A percentile compares a stretch with the other conserved stretches of the same genome.
Evolutionary conservation across 768 basidiomycete species (phyloP).

Genomic region (Hypholoma sublateritium): DNA sequence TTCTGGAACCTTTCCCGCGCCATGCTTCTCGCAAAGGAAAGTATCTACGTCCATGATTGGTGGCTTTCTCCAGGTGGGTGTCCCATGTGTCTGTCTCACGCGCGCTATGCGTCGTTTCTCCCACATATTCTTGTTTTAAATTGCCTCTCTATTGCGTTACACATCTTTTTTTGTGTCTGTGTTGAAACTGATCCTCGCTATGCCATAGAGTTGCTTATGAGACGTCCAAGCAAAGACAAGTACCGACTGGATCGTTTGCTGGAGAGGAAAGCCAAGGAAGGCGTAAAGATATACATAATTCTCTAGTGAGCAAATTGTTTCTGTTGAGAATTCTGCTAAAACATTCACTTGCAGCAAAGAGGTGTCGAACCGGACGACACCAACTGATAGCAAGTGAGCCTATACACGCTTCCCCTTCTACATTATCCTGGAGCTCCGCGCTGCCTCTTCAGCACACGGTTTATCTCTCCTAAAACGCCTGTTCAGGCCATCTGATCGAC

Average conservation of each 20-base stretch:
- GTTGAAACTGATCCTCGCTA: not conserved
- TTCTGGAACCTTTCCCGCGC: constrained; percentile 97
- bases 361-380: constrained; percentile 93
- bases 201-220: constrained; percentile 71
- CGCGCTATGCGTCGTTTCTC: too few species aligned
- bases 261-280: constrained; percentile 90
- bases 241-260: constrained; percentile 87
- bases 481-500: constrained; percentile 1
- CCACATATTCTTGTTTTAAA: not conserved
- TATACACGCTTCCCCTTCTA: not conserved
- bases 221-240: constrained; percentile 79
- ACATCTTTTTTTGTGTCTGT: not conserved
- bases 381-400: constrained; percentile 85
- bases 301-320: constrained; percentile 64
- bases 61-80: constrained; percentile 85
- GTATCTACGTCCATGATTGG: constrained; percentile 97
- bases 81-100: not conserved
- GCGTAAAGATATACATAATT: constrained; percentile 94
- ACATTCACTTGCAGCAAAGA: constrained; percentile 61
- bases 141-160: not conserved
- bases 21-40: constrained; percentile 82
- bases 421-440: constrained; percentile 2
- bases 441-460: too few species aligned
- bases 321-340: not conserved
- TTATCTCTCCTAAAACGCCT: not conserved